phyloP scores from a whole-genome alignment of 2,329 filamentous ascomycete species.

The Beauveria varroae region DNA sequence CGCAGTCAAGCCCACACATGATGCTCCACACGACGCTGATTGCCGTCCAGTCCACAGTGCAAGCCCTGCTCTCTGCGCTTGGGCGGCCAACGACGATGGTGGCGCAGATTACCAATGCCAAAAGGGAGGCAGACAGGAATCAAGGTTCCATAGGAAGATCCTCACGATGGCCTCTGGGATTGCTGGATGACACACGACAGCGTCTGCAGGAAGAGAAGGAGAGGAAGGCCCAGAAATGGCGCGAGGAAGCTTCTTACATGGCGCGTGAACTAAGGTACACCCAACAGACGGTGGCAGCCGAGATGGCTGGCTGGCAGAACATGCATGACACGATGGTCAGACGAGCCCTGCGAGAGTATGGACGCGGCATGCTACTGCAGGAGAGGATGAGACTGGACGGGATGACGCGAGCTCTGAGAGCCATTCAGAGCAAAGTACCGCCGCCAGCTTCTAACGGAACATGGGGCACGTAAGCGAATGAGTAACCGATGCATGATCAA shows the following conservation, averaged over 20 bases:
- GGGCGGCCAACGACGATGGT: conserved; percentile 74
- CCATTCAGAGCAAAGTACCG: conserved; percentile 30
- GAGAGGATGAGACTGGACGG: conserved; percentile 75
- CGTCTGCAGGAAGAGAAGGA: conserved; percentile 78
- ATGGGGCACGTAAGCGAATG: background rate
- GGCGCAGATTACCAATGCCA: conserved; percentile 63
- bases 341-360: conserved; percentile 68
- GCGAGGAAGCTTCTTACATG: conserved; percentile 64
- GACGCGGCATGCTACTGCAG: conserved; percentile 67
- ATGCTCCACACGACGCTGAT: conserved; percentile 69
- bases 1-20: conserved; percentile 64
- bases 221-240: conserved; percentile 64
- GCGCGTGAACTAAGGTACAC: conserved; percentile 81
- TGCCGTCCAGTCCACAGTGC: conserved; percentile 75
- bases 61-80: conserved; percentile 72
- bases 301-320: conserved; percentile 91
- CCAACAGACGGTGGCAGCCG: conserved; percentile 84
- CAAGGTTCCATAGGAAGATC: conserved; percentile 66
- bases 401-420: conserved; percentile 71
- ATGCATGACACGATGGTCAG: conserved; percentile 72
- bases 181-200: conserved; percentile 82
- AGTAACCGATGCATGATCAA: background rate
- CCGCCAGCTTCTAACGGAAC: background rate
- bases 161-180: conserved; percentile 69
- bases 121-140: conserved; percentile 70